A percentile compares a stretch with the other conserved stretches of the same genome.
These are phyloP conservation scores for Ceratonia siliqua DNA, from an alignment of 306 rosid species.

Conservation along the genomic window DNA sequence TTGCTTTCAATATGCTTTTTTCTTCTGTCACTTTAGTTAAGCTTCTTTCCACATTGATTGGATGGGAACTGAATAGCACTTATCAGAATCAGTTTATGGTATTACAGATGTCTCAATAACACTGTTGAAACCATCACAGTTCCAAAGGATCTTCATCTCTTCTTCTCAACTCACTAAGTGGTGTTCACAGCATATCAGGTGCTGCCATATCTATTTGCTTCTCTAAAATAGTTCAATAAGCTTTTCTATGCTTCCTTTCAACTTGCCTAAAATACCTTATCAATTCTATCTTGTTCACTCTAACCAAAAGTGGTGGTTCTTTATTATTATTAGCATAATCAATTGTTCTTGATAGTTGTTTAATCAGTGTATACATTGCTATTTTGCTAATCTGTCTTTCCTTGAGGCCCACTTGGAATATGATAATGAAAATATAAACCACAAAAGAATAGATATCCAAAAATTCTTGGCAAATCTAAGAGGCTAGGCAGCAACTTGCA, in stretches of 20 bases:
- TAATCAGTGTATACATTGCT: slow-evolving; percentile 13
- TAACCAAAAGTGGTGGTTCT: slow-evolving; percentile 38
- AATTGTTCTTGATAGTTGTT: slow-evolving; percentile 20
- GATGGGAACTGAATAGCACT: slow-evolving; percentile 52
- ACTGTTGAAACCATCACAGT: slow-evolving; percentile 38
- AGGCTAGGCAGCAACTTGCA: slow-evolving; percentile 51
- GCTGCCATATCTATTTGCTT: slow-evolving; percentile 35
- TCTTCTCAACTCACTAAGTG: slow-evolving; percentile 15
- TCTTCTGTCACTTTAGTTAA: slow-evolving; percentile 35
- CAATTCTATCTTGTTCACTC: slow-evolving; percentile 33
- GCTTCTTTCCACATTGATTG: slow-evolving; percentile 45
- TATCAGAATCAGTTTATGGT: slow-evolving; percentile 39
- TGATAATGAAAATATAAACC: slow-evolving; percentile 31
- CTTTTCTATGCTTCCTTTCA: slow-evolving; percentile 22
- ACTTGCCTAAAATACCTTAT: slow-evolving; percentile 39
- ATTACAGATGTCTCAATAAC: slow-evolving; percentile 47
- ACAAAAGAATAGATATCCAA: slow-evolving; percentile 48
- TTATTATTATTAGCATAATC: slow-evolving; percentile 20
- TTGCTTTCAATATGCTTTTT: slow-evolving; percentile 19
- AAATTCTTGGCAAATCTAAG: slow-evolving; percentile 52
- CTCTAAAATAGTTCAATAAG: slow-evolving; percentile 26
- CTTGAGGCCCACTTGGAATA: slow-evolving; percentile 48
- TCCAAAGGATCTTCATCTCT: slow-evolving; percentile 42
- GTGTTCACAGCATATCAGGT: slow-evolving; percentile 43
- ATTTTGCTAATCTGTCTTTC: slow-evolving; percentile 33